Percentiles rank a stretch among this genome's conserved stretches.
Conservation (phyloP, 2,329 filamentous ascomycete genomes). For the Lasiodiplodia theobromae region DNA sequence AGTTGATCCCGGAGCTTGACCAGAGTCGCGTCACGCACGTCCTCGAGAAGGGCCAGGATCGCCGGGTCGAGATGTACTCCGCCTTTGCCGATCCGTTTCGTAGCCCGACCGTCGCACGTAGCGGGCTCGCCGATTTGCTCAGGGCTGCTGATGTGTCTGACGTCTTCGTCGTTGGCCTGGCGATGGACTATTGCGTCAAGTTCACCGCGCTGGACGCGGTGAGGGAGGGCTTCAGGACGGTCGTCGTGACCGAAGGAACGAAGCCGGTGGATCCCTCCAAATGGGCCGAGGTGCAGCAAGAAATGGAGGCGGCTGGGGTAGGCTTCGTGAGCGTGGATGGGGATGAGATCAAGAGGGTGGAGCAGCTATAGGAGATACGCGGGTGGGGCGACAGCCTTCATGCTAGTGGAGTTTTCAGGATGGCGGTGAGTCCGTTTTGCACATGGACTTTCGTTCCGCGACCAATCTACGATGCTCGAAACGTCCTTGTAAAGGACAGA, state of each 20-base stretch:
- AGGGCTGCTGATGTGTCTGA: conserved; percentile 69
- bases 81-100: conserved; percentile 78
- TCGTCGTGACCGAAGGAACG: conserved; percentile 79
- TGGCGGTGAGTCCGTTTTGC: neutral
- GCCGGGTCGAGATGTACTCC: conserved; percentile 88
- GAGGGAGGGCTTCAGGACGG: conserved; percentile 77
- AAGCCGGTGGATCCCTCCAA: conserved; percentile 69
- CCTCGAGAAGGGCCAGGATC: conserved; percentile 79
- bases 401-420: neutral
- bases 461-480: neutral
- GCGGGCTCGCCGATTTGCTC: conserved; percentile 68
- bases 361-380: conserved; percentile 15
- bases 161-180: conserved; percentile 85
- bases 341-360: conserved; percentile 63
- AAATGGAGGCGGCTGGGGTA: conserved; percentile 67
- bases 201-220: conserved; percentile 79
- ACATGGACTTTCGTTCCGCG: neutral
- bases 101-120: conserved; percentile 68
- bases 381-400: neutral
- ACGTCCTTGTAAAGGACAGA: neutral
- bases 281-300: conserved; percentile 64
- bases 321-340: conserved; percentile 65
- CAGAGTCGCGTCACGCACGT: conserved; percentile 54
- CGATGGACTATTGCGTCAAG: conserved; percentile 89
- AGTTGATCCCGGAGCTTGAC: conserved; percentile 73